These are phyloP conservation scores for Suhomyces sp. DNA, from an alignment of 805 yeast species.

Conservation along the genomic window DNA sequence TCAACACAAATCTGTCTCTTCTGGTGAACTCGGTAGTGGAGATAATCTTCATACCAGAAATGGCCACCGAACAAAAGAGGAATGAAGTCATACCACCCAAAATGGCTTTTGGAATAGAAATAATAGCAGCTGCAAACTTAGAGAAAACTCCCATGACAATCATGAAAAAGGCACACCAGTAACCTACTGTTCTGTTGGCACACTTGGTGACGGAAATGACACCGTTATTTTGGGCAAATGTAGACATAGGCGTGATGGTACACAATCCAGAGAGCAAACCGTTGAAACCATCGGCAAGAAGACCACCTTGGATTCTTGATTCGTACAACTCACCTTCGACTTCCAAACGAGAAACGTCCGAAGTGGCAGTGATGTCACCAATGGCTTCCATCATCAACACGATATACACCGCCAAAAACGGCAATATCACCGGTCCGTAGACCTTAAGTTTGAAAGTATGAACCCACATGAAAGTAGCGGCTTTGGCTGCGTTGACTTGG, in stretches of 20 bases:
- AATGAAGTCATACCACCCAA: conserved; percentile 88
- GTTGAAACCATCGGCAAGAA: conserved; percentile 82
- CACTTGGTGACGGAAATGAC: conserved; percentile 90
- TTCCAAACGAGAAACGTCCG: conserved; percentile 82
- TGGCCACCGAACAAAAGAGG: conserved; percentile 72
- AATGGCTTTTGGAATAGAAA: conserved; percentile 68
- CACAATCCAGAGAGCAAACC: conserved; percentile 73
- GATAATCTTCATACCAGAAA: conserved; percentile 68
- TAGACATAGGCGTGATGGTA: conserved; percentile 87
- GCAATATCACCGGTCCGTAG: conserved; percentile 84
- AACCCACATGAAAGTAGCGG: conserved; percentile 82
- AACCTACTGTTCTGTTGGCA: conserved; percentile 80
- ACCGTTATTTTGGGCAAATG: conserved; percentile 95
- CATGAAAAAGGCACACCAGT: conserved; percentile 76
- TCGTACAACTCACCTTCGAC: conserved; percentile 82
- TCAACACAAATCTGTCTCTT: conserved; percentile 69
- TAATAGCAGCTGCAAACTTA: conserved; percentile 50
- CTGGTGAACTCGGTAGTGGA: conserved; percentile 61
- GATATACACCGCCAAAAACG: conserved; percentile 78
- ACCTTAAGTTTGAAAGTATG: conserved; percentile 73
- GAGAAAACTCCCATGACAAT: conserved; percentile 84
- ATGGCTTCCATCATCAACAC: conserved; percentile 89
- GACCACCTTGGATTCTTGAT: conserved; percentile 88
- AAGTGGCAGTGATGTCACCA: conserved; percentile 92
- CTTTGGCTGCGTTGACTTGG: conserved; percentile 68